Percentiles rank a stretch among this genome's conserved stretches.
These are phyloP conservation scores for Talaromyces borbonicus DNA, from an alignment of 495 filamentous ascomycete species.

Conservation along the genomic window DNA sequence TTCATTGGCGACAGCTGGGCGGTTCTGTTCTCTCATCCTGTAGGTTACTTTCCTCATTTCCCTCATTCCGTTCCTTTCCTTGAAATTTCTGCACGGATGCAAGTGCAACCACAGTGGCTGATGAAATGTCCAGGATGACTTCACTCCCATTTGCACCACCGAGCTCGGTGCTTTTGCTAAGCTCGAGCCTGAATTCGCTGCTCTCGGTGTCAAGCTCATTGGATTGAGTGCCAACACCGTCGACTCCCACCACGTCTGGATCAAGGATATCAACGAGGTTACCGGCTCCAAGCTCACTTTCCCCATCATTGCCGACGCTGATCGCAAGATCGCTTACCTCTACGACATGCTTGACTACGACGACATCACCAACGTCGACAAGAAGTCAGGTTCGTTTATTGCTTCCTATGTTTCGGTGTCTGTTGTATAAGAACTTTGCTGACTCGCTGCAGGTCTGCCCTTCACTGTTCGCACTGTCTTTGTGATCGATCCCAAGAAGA, in stretches of 20 bases:
- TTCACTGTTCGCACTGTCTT: conserved; percentile 99
- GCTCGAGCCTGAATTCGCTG: conserved; percentile 92
- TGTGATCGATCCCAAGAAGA: conserved; percentile 98
- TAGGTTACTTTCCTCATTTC: conserved; percentile 30
- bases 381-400: conserved; percentile 56
- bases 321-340: conserved; percentile 78
- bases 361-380: conserved; percentile 78
- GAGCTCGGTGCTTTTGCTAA: conserved; percentile 96
- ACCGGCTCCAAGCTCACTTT: conserved; percentile 71
- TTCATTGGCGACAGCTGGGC: conserved; percentile 93
- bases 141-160: conserved; percentile 94
- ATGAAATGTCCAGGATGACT: conserved; percentile 41
- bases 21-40: conserved; percentile 95
- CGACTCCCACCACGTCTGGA: conserved; percentile 59
- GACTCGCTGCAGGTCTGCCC: conserved; percentile 45
- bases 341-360: conserved; percentile 97
- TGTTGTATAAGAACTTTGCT: background rate
- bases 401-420: too few species aligned
- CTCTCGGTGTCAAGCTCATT: conserved; percentile 90
- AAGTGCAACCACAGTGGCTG: background rate
- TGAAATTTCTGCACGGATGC: too few species aligned
- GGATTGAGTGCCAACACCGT: conserved; percentile 48
- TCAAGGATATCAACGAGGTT: conserved; percentile 95
- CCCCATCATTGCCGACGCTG: conserved; percentile 97
- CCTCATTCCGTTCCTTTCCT: too few species aligned